phyloP scores from a whole-genome alignment of 768 basidiomycete species.

The Galerina sulciceps region DNA sequence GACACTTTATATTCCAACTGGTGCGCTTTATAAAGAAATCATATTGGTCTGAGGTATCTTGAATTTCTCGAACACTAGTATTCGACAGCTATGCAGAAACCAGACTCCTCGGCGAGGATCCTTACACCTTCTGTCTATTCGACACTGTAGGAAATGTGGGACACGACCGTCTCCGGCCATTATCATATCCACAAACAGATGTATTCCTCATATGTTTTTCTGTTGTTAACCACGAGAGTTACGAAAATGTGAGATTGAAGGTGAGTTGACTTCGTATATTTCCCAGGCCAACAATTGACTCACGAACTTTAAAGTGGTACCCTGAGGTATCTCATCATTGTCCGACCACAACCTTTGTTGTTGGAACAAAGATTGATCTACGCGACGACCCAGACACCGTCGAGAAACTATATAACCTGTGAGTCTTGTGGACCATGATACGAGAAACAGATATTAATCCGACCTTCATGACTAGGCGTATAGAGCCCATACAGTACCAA shows the following conservation, averaged over 20 bases:
- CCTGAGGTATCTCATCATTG: neutral
- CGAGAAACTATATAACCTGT: neutral
- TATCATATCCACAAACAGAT: neutral
- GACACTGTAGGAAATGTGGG: neutral
- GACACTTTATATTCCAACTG: too few species aligned
- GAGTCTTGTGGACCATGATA: neutral
- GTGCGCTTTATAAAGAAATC: too few species aligned
- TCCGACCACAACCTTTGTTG: neutral
- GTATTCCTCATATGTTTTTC: neutral
- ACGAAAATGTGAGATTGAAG: neutral
- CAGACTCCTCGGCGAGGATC: neutral
- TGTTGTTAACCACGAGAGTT: neutral
- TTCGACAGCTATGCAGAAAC: neutral
- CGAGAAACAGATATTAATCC: neutral
- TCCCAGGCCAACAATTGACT: neutral
- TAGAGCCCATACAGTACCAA: neutral
- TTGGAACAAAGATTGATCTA: slow-evolving; percentile 6
- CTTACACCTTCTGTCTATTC: neutral
- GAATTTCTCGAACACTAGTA: neutral
- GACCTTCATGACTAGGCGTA: neutral
- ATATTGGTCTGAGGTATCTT: too few species aligned
- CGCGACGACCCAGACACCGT: neutral
- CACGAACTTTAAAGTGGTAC: neutral
- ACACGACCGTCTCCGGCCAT: neutral
- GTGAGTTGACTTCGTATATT: neutral